A percentile compares a stretch with the other conserved stretches of the same genome.
Conservation (phyloP, 352 stramenopile species). For the Phytophthora idaei region DNA sequence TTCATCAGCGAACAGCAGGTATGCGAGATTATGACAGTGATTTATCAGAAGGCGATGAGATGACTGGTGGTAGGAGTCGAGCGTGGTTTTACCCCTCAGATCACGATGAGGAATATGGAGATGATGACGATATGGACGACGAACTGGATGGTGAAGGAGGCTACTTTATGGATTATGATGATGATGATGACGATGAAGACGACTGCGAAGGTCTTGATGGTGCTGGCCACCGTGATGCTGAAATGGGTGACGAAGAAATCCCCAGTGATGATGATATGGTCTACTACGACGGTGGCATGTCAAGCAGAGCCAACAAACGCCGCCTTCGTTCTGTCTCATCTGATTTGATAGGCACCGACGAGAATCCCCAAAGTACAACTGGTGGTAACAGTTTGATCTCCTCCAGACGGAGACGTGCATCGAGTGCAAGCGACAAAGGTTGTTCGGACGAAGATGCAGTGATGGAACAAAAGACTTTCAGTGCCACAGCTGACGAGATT, state of each 20-base stretch:
- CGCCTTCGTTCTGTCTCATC: conserved; percentile 40
- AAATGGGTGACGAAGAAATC: conserved; percentile 39
- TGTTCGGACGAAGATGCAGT: conserved; percentile 10
- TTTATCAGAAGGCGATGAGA: conserved; percentile 50
- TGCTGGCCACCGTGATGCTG: conserved; percentile 17
- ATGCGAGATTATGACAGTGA: conserved; percentile 53
- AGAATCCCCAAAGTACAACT: not conserved
- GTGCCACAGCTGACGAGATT: conserved; percentile 45
- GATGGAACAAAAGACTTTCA: conserved; percentile 26
- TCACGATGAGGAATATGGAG: conserved; percentile 48
- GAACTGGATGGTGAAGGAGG: conserved; percentile 61
- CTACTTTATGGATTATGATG: conserved; percentile 62
- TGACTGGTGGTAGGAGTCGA: conserved; percentile 21
- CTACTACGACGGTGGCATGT: conserved; percentile 17
- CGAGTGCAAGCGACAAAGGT: conserved; percentile 18
- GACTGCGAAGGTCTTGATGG: conserved; percentile 36
- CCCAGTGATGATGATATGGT: conserved; percentile 44
- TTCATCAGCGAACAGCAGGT: conserved; percentile 38
- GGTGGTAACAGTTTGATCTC: not conserved
- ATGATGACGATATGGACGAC: conserved; percentile 60
- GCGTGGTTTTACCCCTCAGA: conserved; percentile 55
- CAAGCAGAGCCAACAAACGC: conserved; percentile 32
- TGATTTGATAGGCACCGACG: conserved; percentile 36
- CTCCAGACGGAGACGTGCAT: conserved; percentile 2
- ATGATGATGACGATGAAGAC: conserved; percentile 56